Evolutionary conservation across 495 filamentous ascomycete genomes (phyloP).

Genomic region (Penicillium verhagenii): DNA sequence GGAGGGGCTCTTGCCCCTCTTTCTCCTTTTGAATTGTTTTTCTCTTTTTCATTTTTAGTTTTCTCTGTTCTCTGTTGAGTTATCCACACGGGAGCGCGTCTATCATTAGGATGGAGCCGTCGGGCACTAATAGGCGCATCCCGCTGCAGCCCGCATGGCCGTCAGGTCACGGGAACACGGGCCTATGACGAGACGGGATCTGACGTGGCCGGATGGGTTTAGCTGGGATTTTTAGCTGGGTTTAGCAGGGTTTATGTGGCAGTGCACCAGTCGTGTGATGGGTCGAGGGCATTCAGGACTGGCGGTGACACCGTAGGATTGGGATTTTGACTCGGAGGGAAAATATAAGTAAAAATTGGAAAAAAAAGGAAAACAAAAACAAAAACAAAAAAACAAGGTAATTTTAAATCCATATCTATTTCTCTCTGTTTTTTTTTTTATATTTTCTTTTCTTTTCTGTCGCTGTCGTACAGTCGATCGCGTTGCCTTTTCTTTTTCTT

Average conservation of each 20-base stretch:
- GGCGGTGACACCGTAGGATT: slow-evolving; percentile 15
- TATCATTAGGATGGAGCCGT: slow-evolving; percentile 33
- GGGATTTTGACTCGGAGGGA: slow-evolving; percentile 8
- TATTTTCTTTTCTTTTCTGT: no score
- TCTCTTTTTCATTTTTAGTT: background rate
- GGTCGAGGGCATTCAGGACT: background rate
- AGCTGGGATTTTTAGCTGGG: background rate
- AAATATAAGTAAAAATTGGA: slow-evolving; percentile 7
- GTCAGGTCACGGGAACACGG: slow-evolving; percentile 41
- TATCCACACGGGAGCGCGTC: slow-evolving; percentile 35
- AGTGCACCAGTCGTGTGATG: slow-evolving; percentile 23
- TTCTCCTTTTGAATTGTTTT: no score
- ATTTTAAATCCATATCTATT: background rate
- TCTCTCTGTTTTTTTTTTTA: background rate
- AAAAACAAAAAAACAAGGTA: background rate
- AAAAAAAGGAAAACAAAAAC: background rate
- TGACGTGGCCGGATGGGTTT: slow-evolving; percentile 15
- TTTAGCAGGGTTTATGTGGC: slow-evolving; percentile 7
- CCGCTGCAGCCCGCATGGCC: slow-evolving; percentile 46
- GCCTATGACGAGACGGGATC: slow-evolving; percentile 26
- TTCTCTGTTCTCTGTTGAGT: no score
- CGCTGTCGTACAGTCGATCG: slow-evolving; percentile 18
- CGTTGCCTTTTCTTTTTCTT: slow-evolving; percentile 14
- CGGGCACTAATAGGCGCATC: slow-evolving; percentile 38
- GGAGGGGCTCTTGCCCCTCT: background rate